Conservation (phyloP, 805 yeast species). For the Wickerhamomyces strasburgensis region DNA sequence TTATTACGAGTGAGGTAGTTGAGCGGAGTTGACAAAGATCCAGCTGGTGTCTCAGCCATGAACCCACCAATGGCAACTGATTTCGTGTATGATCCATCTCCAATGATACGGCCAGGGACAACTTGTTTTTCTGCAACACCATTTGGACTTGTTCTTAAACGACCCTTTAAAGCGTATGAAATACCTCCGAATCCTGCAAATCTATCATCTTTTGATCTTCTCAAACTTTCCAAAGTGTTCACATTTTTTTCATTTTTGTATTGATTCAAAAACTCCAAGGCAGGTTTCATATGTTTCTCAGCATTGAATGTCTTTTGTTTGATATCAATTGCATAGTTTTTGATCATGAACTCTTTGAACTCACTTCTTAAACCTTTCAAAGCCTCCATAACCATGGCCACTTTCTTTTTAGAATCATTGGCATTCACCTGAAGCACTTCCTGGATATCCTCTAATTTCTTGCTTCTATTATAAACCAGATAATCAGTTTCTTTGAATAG, state of each 20-base stretch:
- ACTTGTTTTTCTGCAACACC: conserved; percentile 52
- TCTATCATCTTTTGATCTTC: conserved; percentile 14
- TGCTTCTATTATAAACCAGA: conserved; percentile 9
- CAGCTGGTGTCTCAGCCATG: conserved; percentile 31
- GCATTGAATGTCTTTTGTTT: conserved; percentile 25
- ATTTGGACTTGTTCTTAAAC: conserved; percentile 63
- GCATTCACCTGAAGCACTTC: conserved; percentile 10
- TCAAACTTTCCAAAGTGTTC: conserved; percentile 7
- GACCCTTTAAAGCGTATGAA: conserved; percentile 63
- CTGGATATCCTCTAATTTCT: conserved; percentile 19
- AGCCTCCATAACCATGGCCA: conserved; percentile 1
- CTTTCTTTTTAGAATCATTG: conserved; percentile 4
- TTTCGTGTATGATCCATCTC: conserved; percentile 32
- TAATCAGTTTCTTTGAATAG: conserved; percentile 23
- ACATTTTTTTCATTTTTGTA: conserved; percentile 4
- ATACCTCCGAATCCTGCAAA: conserved; percentile 74
- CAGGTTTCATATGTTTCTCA: conserved; percentile 26
- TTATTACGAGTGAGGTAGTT: conserved; percentile 34
- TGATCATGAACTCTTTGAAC: conserved; percentile 51
- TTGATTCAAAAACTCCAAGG: conserved; percentile 30
- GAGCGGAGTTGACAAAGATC: conserved; percentile 28
- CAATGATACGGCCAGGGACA: conserved; percentile 64
- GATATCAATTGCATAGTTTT: conserved; percentile 42
- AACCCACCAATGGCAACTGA: conserved; percentile 56
- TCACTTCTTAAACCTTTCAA: conserved; percentile 44